Base-by-base conservation (phyloP, 2,329 filamentous ascomycete genomes). In the Lachnellula cervina region DNA sequence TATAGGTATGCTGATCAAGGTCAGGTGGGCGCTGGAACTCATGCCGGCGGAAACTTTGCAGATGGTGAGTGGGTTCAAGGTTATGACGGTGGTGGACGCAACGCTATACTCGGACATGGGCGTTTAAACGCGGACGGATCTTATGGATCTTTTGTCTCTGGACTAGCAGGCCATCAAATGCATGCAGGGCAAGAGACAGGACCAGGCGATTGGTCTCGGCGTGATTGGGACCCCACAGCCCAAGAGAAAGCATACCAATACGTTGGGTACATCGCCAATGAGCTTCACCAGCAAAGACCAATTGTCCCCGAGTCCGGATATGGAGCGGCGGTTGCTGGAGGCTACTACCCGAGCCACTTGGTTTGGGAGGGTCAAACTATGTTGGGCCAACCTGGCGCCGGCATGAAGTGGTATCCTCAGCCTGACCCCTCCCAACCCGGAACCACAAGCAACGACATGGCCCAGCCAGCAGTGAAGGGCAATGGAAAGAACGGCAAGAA, bases 361-460 rank as follows among this genome's bases (percentile, higher is more conserved):
- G 21, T 32, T 46, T 32, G 45, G 37, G n/a, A 46, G 6, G 54
- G 45, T 3, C 58, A 59, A 16, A 14, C 52, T 2, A n/a, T 42
- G 14, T 56, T 61, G 25, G 59, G 56, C 5, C 57, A 60, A 25
- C 46, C 53, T 35, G 60, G 60, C 23, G 45, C 57, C 4, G 62
- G 60, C 3, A 64, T 65, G 63, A 64, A 56, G 37, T 65, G 60
- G 59, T 62, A 64, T 42, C 51, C 59, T 0, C 38, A 59, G 46
- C 42, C 42, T 9, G n/a, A 44, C 11, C 19, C 19, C 17, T 19
- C 38, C 17, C 16, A 40, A 40, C 16, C 38, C 16, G 14, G 11
- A 40, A 40, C 16, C 1, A 13, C 42, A 44, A 19, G 42, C n/a
- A 23, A 19, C 19, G 17, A 44, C 19, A 21, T 8, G 19, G 42